These are phyloP conservation scores for Cladosporium sp. DNA, from an alignment of 2,329 filamentous ascomycete genomes.

Conservation along the genomic window DNA sequence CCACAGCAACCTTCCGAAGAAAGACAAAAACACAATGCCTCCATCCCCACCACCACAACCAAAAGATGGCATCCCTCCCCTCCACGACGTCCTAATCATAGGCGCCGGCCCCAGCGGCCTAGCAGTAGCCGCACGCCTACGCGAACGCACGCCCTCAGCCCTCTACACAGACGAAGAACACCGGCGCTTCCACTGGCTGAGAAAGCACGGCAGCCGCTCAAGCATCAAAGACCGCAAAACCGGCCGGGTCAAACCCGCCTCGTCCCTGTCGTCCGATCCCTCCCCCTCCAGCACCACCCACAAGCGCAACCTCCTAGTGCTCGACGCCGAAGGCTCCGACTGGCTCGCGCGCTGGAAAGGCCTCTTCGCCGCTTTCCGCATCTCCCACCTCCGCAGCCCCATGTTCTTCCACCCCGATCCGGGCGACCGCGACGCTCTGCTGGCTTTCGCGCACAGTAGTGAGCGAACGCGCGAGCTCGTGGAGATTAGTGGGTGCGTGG, in stretches of 20 bases:
- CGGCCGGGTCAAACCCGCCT: conserved; percentile 36
- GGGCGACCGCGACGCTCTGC: conserved; percentile 65
- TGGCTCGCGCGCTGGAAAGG: conserved; percentile 71
- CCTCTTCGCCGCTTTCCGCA: conserved; percentile 64
- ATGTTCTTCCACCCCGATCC: conserved; percentile 83
- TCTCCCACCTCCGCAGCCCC: conserved; percentile 67
- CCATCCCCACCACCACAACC: not conserved
- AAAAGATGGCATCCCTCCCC: conserved; percentile 6
- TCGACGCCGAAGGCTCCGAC: conserved; percentile 58
- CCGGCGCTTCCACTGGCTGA: conserved; percentile 73
- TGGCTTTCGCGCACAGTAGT: conserved; percentile 59
- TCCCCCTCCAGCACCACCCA: conserved; percentile 22
- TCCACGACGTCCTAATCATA: conserved; percentile 64
- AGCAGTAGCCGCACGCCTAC: conserved; percentile 65
- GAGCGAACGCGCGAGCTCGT: conserved; percentile 59
- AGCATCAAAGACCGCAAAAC: conserved; percentile 51
- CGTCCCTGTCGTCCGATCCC: conserved; percentile 9
- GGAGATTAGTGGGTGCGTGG: conserved; percentile 69
- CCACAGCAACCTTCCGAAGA: no score
- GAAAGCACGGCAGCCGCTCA: conserved; percentile 58
- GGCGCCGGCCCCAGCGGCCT: conserved; percentile 73
- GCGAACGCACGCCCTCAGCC: conserved; percentile 68
- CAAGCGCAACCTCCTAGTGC: conserved; percentile 48
- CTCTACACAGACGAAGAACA: conserved; percentile 82
- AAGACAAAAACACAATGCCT: not conserved